Evolutionary conservation across 495 filamentous ascomycete species (phyloP), one percentile per base, ranked within the genome.

Genomic region (Cryomyces minteri): DNA sequence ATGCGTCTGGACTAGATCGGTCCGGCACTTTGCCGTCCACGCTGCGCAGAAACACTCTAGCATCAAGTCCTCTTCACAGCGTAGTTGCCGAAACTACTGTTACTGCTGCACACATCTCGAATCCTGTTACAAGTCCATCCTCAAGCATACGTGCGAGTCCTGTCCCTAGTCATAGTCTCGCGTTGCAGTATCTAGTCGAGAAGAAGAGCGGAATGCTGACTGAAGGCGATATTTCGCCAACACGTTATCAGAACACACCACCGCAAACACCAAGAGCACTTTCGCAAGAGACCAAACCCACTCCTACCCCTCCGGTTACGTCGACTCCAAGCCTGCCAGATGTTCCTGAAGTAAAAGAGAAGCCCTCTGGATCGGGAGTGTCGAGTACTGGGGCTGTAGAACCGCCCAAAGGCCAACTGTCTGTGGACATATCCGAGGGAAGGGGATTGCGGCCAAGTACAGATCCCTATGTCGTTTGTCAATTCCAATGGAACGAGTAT

Each of bases 401-500:
- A n/a, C 67, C 77, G 8, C 70, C 84, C 28, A 90, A 82, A 58
- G 90, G 90, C 29, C 94, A 94, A 60, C 69, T 98, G 14, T 81
- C 80, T 31, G 82, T 98, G 45, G 84, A 80, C 50, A 88, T 98
- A 31, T 66, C 75, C 45, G 84, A 93, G 62, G 90, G 80, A 32
- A 73, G 83, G 53, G 84, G 83, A 4, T 62, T 98, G 29, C 72
- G 80, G 43, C 82, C 78, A 8, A 85, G 86, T 57, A 72, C 74
- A 36, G 81, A 94, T 54, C 90, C 90, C 2, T 98, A 96, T 56
- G 86, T 94, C 18, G 87, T 98, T 10, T 94, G 86, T 38, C 88
- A 93, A 28, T 98, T 95, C 54, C 90, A 98, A 58, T 84, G 84
- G 61, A 90, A 88, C 54, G 92, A 98, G 58, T 80, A 88, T 52